phyloP scores from a whole-genome alignment of 164 flowering plant species.

The Berberis vulgaris region DNA sequence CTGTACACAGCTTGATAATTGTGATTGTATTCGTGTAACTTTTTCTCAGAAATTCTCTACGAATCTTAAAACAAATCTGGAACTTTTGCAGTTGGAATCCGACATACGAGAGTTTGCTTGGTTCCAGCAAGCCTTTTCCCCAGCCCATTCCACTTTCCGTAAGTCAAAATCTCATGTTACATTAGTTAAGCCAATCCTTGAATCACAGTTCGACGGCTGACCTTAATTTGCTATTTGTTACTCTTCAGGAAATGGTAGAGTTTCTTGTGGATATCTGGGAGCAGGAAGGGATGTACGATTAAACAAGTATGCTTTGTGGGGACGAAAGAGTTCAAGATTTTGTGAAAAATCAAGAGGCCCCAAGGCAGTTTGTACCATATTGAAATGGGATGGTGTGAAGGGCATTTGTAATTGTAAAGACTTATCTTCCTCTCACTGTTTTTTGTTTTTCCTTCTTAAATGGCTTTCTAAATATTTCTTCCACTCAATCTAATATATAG shows the following conservation, averaged over 20 bases:
- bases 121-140: conserved; percentile 53
- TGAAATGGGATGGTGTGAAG: no score
- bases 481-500: not conserved
- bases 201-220: not conserved
- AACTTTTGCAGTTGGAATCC: conserved; percentile 60
- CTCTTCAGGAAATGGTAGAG: conserved; percentile 64
- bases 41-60: conserved; percentile 6
- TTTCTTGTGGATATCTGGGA: conserved; percentile 89
- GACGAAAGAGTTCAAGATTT: not conserved
- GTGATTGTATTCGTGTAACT: not conserved
- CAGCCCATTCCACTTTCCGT: conserved; percentile 73
- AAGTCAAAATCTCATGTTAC: conserved; percentile 17
- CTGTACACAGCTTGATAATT: no score
- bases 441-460: not conserved
- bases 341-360: no score
- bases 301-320: not conserved
- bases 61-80: conserved; percentile 3
- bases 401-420: no score
- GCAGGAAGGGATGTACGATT: conserved; percentile 84
- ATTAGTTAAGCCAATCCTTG: not conserved
- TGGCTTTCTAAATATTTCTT: not conserved
- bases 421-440: not conserved
- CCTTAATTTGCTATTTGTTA: not conserved
- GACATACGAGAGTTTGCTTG: conserved; percentile 69
- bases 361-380: no score